These are phyloP conservation scores for Penicillium sp. DNA, from an alignment of 2,329 filamentous ascomycete species.

Conservation along the genomic window DNA sequence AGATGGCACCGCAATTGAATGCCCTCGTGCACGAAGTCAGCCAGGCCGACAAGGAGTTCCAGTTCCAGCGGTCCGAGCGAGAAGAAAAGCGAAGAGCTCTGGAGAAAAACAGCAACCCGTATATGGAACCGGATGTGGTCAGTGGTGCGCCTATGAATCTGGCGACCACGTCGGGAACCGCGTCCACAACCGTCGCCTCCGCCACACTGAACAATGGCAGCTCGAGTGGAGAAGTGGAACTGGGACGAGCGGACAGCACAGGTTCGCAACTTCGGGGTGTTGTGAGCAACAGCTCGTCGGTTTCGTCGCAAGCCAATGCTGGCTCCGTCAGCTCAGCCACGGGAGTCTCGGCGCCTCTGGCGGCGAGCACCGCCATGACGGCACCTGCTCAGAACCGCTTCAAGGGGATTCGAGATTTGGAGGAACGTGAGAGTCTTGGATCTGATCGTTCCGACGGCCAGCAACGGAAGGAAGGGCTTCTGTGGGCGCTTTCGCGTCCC, in stretches of 20 bases:
- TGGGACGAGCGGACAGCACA: slow-evolving; percentile 68
- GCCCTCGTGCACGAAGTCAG: slow-evolving; percentile 83
- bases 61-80: slow-evolving; percentile 87
- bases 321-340: slow-evolving; percentile 25
- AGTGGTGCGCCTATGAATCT: slow-evolving; percentile 36
- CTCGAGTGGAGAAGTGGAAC: slow-evolving; percentile 59
- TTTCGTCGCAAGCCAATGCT: slow-evolving; percentile 37
- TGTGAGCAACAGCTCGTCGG: slow-evolving; percentile 42
- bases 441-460: slow-evolving; percentile 55
- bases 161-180: slow-evolving; percentile 31
- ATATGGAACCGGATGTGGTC: slow-evolving; percentile 62
- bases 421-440: slow-evolving; percentile 64
- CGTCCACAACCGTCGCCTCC: slow-evolving; percentile 22
- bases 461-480: slow-evolving; percentile 82
- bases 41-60: slow-evolving; percentile 92
- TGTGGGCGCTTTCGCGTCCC: slow-evolving; percentile 90
- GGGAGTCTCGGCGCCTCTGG: slow-evolving; percentile 16
- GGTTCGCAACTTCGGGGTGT: slow-evolving; percentile 59
- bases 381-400: slow-evolving; percentile 55
- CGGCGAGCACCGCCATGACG: slow-evolving; percentile 19
- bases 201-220: slow-evolving; percentile 40
- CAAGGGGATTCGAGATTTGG: slow-evolving; percentile 85
- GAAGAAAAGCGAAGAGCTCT: slow-evolving; percentile 88
- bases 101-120: slow-evolving; percentile 76
- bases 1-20: slow-evolving; percentile 80